phyloP scores from a whole-genome alignment of 345 rosid species.

The Clarkia xantiana region DNA sequence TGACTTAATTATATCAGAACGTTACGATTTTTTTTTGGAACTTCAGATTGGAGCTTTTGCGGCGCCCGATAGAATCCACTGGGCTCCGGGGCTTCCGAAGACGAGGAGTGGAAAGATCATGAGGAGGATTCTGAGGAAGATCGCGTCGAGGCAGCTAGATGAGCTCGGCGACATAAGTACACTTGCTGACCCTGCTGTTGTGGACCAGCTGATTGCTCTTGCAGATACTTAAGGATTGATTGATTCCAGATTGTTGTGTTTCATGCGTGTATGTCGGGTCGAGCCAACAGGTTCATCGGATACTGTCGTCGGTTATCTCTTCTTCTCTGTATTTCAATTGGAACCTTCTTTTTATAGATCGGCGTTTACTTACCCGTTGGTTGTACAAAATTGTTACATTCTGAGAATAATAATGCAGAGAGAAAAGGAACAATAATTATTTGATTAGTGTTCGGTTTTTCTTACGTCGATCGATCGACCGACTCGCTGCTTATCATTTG shows the following conservation, averaged over 20 bases:
- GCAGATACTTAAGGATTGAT: constrained; percentile 42
- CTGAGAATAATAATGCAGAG: background rate
- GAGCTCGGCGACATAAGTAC: constrained; percentile 94
- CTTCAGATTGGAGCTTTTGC: constrained; percentile 91
- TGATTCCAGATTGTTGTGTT: too few relatives aligned
- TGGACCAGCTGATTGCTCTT: constrained; percentile 61
- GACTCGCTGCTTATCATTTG: too few relatives aligned
- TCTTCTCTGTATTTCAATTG: too few relatives aligned
- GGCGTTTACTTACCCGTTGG: too few relatives aligned
- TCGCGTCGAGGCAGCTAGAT: constrained; percentile 71
- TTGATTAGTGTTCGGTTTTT: too few relatives aligned
- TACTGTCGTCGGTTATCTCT: too few relatives aligned
- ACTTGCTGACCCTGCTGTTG: constrained; percentile 77
- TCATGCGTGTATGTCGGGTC: too few relatives aligned
- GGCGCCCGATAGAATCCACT: constrained; percentile 83
- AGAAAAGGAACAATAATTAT: constrained; percentile 1
- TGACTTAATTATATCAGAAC: background rate
- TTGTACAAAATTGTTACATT: background rate
- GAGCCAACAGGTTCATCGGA: too few relatives aligned
- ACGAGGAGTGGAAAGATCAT: constrained; percentile 98
- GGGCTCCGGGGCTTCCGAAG: constrained; percentile 95
- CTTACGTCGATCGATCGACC: too few relatives aligned
- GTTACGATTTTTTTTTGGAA: background rate
- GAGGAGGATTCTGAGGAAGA: constrained; percentile 89
- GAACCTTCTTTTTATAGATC: too few relatives aligned